Percentiles rank a stretch among this genome's conserved stretches.
Evolutionary conservation across 2,329 filamentous ascomycete species (phyloP).

Genomic region (Colletotrichum cuscutae): DNA sequence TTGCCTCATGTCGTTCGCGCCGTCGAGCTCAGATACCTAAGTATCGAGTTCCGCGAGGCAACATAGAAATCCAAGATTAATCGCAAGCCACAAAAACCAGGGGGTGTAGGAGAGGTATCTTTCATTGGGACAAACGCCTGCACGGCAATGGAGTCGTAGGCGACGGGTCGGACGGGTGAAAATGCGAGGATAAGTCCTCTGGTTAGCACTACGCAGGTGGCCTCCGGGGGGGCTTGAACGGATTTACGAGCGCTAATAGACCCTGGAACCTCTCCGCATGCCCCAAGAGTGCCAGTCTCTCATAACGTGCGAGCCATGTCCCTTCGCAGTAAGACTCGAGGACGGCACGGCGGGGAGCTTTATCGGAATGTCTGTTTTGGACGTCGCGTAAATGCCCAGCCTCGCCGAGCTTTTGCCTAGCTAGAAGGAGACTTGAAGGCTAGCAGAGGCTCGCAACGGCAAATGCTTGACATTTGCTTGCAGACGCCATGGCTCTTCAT

Average conservation of each 20-base stretch:
- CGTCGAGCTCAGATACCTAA: background rate
- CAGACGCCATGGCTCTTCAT: too few species aligned
- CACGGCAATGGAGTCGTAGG: conserved; percentile 20
- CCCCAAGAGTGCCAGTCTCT: background rate
- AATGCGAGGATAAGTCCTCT: conserved; percentile 1
- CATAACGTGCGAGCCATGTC: background rate
- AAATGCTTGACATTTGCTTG: conserved; percentile 10
- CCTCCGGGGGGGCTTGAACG: conserved; percentile 8
- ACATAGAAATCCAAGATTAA: background rate
- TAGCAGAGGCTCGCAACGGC: conserved; percentile 3
- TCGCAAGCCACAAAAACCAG: background rate
- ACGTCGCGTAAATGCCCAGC: background rate
- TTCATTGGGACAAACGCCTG: conserved; percentile 28
- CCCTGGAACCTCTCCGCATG: conserved; percentile 2
- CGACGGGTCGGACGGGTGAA: conserved; percentile 13
- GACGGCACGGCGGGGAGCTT: background rate
- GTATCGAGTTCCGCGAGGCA: background rate
- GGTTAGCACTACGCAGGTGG: conserved; percentile 7
- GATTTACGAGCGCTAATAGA: background rate
- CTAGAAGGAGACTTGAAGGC: background rate
- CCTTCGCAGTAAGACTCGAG: background rate
- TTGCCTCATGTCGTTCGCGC: background rate
- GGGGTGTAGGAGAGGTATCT: background rate
- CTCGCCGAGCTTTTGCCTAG: conserved; percentile 6
- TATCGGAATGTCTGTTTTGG: conserved; percentile 9